These are phyloP conservation scores for Zopfia rhizophila DNA, from an alignment of 2,329 filamentous ascomycete species.

Conservation along the genomic window DNA sequence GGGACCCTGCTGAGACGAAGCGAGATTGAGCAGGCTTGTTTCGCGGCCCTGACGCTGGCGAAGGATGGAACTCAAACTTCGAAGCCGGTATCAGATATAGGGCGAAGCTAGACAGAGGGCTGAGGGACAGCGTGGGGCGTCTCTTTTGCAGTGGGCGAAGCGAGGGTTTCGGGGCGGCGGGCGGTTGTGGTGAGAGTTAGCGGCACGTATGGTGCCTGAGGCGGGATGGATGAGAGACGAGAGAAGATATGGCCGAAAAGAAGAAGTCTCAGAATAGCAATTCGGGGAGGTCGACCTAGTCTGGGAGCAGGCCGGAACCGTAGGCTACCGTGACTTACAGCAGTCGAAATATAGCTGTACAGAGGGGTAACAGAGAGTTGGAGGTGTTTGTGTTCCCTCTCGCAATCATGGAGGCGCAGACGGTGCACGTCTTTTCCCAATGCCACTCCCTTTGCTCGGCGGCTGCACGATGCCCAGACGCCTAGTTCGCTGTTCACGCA, in stretches of 20 bases:
- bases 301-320: background rate
- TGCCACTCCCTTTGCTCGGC: no score
- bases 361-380: no score
- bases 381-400: no score
- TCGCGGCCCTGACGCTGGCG: slow-evolving; percentile 30
- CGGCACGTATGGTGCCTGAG: slow-evolving; percentile 1
- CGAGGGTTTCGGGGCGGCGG: background rate
- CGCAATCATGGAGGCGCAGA: no score
- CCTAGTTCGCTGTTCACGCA: no score
- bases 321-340: slow-evolving; percentile 1
- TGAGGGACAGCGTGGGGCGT: slow-evolving; percentile 3
- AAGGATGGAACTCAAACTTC: slow-evolving; percentile 25
- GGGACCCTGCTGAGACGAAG: slow-evolving; percentile 50
- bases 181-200: slow-evolving; percentile 3
- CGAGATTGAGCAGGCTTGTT: slow-evolving; percentile 50
- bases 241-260: slow-evolving; percentile 4
- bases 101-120: slow-evolving; percentile 7
- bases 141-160: slow-evolving; percentile 1
- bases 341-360: no score
- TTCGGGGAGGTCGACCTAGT: no score
- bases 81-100: slow-evolving; percentile 36
- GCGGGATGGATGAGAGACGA: slow-evolving; percentile 12
- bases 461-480: no score
- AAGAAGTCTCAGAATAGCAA: slow-evolving; percentile 9
- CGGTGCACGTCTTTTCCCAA: no score